These are phyloP conservation scores for Neurospora sp. DNA, from an alignment of 495 filamentous ascomycete genomes.

Conservation along the genomic window DNA sequence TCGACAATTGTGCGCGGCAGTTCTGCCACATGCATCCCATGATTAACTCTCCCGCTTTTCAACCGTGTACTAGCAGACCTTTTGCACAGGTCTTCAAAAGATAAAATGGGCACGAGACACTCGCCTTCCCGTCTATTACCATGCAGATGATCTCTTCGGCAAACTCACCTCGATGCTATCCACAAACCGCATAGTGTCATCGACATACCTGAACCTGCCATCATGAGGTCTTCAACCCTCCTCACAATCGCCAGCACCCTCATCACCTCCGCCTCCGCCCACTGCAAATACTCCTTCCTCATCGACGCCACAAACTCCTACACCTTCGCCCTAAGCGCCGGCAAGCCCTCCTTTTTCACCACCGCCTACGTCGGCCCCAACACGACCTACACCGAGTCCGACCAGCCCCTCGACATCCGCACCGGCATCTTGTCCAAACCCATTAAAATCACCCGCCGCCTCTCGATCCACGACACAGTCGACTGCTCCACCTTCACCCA, in stretches of 20 bases:
- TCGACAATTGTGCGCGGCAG: not conserved
- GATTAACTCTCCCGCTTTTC: not conserved
- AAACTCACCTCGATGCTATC: no score
- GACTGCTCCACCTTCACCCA: conserved; percentile 41
- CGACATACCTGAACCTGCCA: not conserved
- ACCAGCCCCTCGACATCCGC: conserved; percentile 26
- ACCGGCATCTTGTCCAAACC: conserved; percentile 34
- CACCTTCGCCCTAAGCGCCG: conserved; percentile 8
- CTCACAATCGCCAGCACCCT: not conserved
- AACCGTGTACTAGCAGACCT: not conserved
- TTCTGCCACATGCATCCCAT: not conserved
- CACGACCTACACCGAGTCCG: conserved; percentile 27
- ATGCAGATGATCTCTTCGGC: no score
- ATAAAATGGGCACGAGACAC: not conserved
- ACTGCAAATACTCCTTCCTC: conserved; percentile 5
- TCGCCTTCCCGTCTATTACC: no score
- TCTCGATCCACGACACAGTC: conserved; percentile 36
- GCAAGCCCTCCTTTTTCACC: conserved; percentile 4
- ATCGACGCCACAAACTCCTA: conserved; percentile 6
- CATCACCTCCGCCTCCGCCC: not conserved
- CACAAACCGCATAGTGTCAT: not conserved
- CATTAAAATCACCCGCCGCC: conserved; percentile 37
- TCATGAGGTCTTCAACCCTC: not conserved
- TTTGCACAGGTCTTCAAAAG: not conserved
- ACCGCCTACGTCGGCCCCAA: not conserved